phyloP scores from a whole-genome alignment of 164 flowering plant species.

The Platanus orientalis region DNA sequence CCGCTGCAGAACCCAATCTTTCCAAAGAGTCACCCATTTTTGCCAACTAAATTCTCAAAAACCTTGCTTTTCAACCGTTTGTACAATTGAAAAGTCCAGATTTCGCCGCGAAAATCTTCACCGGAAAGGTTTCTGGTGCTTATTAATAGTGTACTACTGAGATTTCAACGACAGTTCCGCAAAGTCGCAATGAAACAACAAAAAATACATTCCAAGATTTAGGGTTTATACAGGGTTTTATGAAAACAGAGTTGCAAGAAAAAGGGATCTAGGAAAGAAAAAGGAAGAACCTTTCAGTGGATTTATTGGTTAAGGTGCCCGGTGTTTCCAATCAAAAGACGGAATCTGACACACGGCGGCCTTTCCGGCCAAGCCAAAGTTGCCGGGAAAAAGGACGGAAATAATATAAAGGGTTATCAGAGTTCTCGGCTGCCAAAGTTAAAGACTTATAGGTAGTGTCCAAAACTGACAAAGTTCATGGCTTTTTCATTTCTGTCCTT shows the following conservation, averaged over 20 bases:
- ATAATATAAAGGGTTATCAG: too few species aligned
- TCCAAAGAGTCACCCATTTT: constrained; percentile 54
- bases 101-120: too few species aligned
- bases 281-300: too few species aligned
- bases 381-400: too few species aligned
- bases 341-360: not conserved
- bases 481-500: too few species aligned
- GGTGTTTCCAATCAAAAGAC: too few species aligned
- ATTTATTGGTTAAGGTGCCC: too few species aligned
- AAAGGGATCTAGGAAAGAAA: not conserved
- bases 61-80: too few species aligned
- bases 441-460: too few species aligned
- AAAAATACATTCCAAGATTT: not conserved
- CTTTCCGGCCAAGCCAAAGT: not conserved
- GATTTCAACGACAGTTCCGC: not conserved
- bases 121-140: too few species aligned
- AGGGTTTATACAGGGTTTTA: constrained; percentile 9
- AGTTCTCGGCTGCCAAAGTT: too few species aligned
- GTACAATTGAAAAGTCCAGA: not conserved
- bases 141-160: not conserved
- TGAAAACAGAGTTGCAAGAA: not conserved
- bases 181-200: not conserved
- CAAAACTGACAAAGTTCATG: too few species aligned
- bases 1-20: constrained; percentile 50
- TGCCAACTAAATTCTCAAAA: not conserved